phyloP scores from a whole-genome alignment of 305 asterid genomes.

The Fraxinus floribunda region DNA sequence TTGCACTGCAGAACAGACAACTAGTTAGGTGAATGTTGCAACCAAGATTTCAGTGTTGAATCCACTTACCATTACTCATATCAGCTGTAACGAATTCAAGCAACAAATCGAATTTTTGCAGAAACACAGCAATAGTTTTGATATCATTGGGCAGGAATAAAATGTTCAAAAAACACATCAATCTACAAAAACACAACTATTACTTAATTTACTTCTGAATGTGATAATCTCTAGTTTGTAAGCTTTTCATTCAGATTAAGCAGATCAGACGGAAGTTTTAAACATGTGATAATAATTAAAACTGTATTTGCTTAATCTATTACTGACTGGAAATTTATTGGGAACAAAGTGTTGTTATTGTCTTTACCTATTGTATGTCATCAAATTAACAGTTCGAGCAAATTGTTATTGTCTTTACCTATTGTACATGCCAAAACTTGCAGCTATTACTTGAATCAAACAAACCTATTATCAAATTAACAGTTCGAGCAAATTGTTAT shows the following conservation, averaged over 20 bases:
- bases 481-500: background rate
- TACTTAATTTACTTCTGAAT: background rate
- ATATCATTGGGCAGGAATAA: background rate
- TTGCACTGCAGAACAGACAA: slow-evolving; percentile 55
- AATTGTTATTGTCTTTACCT: slow-evolving; percentile 10
- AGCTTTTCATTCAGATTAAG: slow-evolving; percentile 13
- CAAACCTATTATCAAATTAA: background rate
- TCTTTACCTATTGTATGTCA: background rate
- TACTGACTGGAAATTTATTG: background rate
- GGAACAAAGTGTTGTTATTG: background rate
- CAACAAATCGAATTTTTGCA: background rate
- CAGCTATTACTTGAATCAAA: background rate
- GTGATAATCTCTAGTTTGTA: background rate
- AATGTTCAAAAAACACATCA: background rate
- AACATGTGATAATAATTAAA: background rate
- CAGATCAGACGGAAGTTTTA: background rate
- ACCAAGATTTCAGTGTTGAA: slow-evolving; percentile 7
- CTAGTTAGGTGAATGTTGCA: slow-evolving; percentile 18
- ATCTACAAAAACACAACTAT: background rate
- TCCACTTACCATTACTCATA: background rate
- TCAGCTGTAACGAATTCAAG: background rate
- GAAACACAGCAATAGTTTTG: slow-evolving; percentile 3
- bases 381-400: background rate
- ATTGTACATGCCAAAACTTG: slow-evolving; percentile 3
- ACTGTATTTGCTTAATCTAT: background rate